These are phyloP conservation scores for Candida yuanshanica DNA, from an alignment of 805 yeast genomes.

Conservation along the genomic window DNA sequence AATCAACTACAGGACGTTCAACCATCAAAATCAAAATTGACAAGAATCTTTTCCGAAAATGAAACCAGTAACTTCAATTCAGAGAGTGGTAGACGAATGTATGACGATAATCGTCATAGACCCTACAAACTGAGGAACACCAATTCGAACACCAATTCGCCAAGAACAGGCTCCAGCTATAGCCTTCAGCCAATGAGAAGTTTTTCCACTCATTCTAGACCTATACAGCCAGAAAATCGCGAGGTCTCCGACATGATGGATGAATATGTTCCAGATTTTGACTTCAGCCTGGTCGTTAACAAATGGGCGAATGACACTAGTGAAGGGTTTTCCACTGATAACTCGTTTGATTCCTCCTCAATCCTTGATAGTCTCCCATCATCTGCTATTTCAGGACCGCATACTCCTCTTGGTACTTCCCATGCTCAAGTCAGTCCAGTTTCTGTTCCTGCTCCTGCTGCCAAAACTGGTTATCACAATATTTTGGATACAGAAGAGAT, in stretches of 20 bases:
- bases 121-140: slow-evolving; percentile 26
- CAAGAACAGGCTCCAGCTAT: slow-evolving; percentile 1
- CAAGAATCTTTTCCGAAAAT: slow-evolving; percentile 59
- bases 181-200: slow-evolving; percentile 10
- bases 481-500: slow-evolving; percentile 22
- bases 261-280: slow-evolving; percentile 71
- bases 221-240: slow-evolving; percentile 6
- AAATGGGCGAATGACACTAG: slow-evolving; percentile 34
- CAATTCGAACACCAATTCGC: too few species aligned
- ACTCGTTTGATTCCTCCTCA: slow-evolving; percentile 15
- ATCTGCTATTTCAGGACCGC: slow-evolving; percentile 12
- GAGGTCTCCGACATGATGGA: slow-evolving; percentile 50
- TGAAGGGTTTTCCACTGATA: slow-evolving; percentile 8
- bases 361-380: slow-evolving; percentile 10
- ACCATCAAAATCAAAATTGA: slow-evolving; percentile 25
- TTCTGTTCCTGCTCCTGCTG: slow-evolving; percentile 26
- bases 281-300: slow-evolving; percentile 43
- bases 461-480: slow-evolving; percentile 6
- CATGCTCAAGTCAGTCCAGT: slow-evolving; percentile 34
- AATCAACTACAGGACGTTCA: slow-evolving; percentile 19
- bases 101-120: slow-evolving; percentile 47
- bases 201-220: slow-evolving; percentile 13
- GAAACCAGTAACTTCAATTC: slow-evolving; percentile 57
- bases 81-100: slow-evolving; percentile 47
- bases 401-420: slow-evolving; percentile 22